phyloP scores from a whole-genome alignment of 2,329 filamentous ascomycete species.

The Alternaria alternata region DNA sequence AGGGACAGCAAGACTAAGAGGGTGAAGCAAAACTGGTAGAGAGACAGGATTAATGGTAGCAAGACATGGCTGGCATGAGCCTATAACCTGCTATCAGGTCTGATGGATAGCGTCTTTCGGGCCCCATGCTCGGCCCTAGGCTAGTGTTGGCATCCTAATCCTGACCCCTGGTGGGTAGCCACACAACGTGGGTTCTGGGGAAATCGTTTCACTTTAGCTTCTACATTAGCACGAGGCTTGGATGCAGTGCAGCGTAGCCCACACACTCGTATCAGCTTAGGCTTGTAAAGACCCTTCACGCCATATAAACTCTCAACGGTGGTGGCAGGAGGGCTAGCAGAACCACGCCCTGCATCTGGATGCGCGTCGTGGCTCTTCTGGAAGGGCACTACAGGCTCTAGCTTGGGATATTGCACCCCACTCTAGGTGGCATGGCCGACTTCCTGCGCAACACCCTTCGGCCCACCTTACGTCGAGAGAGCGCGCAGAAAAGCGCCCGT shows the following conservation, averaged over 20 bases:
- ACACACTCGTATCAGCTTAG: conserved; percentile 20
- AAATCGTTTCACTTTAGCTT: conserved; percentile 49
- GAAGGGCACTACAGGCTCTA: conserved; percentile 33
- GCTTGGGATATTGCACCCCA: conserved; percentile 26
- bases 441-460: conserved; percentile 33
- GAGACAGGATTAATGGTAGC: conserved; percentile 31
- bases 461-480: conserved; percentile 29
- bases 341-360: conserved; percentile 27
- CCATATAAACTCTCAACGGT: conserved; percentile 25
- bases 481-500: conserved; percentile 16
- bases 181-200: conserved; percentile 50
- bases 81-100: conserved; percentile 49
- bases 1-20: conserved; percentile 22
- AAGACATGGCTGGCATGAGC: conserved; percentile 43
- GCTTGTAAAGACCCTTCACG: conserved; percentile 13
- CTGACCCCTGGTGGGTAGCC: conserved; percentile 40
- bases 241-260: conserved; percentile 26
- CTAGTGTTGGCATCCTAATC: conserved; percentile 42
- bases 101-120: conserved; percentile 39
- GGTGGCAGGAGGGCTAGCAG: conserved; percentile 25
- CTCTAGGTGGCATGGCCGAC: conserved; percentile 25
- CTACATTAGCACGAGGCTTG: conserved; percentile 29
- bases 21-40: conserved; percentile 23
- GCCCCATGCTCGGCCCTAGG: conserved; percentile 32
- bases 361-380: conserved; percentile 29